Base-by-base conservation (phyloP, 192 early-diverging fungal species). In the Pecoramyces ruminantium region DNA sequence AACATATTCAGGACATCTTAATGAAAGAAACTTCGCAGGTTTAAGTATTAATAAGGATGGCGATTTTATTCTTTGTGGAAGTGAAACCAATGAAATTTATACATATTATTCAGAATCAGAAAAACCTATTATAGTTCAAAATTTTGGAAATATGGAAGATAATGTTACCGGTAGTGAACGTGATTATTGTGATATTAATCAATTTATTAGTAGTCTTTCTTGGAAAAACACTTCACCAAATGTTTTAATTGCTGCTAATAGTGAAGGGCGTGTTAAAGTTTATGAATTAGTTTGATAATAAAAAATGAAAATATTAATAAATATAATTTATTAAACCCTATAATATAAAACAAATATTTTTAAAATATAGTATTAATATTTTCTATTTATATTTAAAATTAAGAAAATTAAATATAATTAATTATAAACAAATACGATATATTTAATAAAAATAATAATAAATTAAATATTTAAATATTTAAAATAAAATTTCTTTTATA, bases 11-110 rank as follows among this genome's bases (percentile, higher is more conserved):
- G 97, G 97, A 12, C 97, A 98, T 83, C 78, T 86, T 14, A 98
- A 98, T 82, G 95, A 96, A 82, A 96, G 95, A 87, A 97, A 97
- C 87, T 98, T 98, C 95, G 96, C 97, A 8, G 97, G 97, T 3
- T 86, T 98, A 80, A 92, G 91, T 29, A 88, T 92, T 13, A 92
- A 92, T 78, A 84, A 80, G 15, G 87, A 87, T 18, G 83, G 85
- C 0, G 94, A 97, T 78, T 96, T 94, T 90, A 94, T 98, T 82
- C 87, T 94, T 0, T 96, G 95, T 83, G 97, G 97, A 29, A 95
- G 94, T 83, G 97, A 98, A 85, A 95, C 92, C 79, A 96, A 98
- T 86, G 90, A 91, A 6, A 90, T 96, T 21, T 96, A 93, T 82
- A 90, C 92, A 0, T 98, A 98, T 82, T 92, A 94, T 86, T 89